Evolutionary conservation across 2,329 filamentous ascomycete genomes (phyloP), one percentile per base, ranked within the genome.

Genomic region (Alternaria sp.): DNA sequence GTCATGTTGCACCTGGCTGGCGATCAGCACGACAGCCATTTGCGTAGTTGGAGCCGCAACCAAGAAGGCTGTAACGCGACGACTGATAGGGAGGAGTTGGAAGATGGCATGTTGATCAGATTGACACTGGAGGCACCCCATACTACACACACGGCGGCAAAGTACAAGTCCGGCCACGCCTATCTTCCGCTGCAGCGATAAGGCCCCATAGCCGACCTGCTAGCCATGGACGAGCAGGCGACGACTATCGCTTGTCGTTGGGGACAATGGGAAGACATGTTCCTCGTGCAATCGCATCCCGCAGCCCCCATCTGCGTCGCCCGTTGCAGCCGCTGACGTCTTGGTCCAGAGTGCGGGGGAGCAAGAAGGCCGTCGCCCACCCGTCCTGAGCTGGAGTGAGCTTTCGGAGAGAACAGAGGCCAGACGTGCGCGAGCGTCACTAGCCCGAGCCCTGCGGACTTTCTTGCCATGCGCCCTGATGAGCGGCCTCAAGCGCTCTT

Each of bases 401-500:
- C 44, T 36, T 58, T 36, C 17, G 17, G 17, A 36, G 55, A 37
- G 24, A 42, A 39, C 37, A 29, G 36, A 36, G 37, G 58, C 49
- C 33, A 46, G 42, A 37, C 26, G 41, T 45, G 50, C 53, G 46
- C 44, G 26, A 60, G 53, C 48, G 48, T 58, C 24, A 34, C 57
- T 31, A 62, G 52, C 49, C 52, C 41, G 52, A 57, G 54, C 56
- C 44, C 57, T 28, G 52, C 56, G 13, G 41, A 51, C 56, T 56
- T 52, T 56, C 60, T 66, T 76, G 72, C 72, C 67, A 77, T 76
- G 73, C 71, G 73, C 72, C 68, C 72, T 69, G 68, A 78, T 77
- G 75, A 77, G 70, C 67, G 70, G 72, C 63, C 65, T 73, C 69
- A 78, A 78, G 67, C 76, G 75, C 69, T 69, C 74, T 59, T 68